Evolutionary conservation across 2,329 filamentous ascomycete genomes (phyloP), one percentile per base, ranked within the genome.

Genomic region (Neofusicoccum umdonicola): DNA sequence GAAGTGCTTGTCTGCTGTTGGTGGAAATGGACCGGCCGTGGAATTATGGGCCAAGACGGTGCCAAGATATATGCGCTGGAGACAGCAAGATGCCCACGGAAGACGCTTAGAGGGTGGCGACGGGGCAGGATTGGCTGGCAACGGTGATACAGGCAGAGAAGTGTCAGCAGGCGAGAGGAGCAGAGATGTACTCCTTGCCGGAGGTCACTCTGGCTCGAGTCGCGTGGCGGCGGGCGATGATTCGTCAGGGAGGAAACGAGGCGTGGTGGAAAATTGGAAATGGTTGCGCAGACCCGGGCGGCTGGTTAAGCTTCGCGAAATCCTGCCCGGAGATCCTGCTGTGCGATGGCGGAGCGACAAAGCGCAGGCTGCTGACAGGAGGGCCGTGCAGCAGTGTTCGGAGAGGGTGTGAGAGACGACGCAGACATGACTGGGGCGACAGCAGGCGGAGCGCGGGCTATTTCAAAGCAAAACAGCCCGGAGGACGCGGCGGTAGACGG

Each of bases 261-360:
- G 2, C 41, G 56, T 60, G 41, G 61, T 56, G 48, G 13, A 19
- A 63, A 41, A 35, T 27, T 39, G 35, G 51, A 22, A 47, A 34
- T 22, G 42, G 61, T 63, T 63, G 61, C 37, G 61, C 61, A 63
- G 41, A 63, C 48, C 61, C 61, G 31, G 27, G n/a, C 22, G 15
- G 37, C 5, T 44, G 48, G 61, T 44, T 54, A 44, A 54, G 50
- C 48, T 56, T 13, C 37, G 50, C 50, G 61, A 63, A 63, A 63
- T 60, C 56, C 56, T 60, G 56, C 56, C 56, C 9, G 42, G 42
- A 39, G 42, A 60, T 60, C 41, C 56, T 60, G 56, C n/a, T 60
- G 56, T 60, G 56, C 4, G 41, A 58, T 9, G 41, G 17, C 39
- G 22, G 39, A 31, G 39, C 15, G 41, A 31, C 17, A 27, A 12